Conservation (phyloP, 305 asterid genomes). For the Plantago lanceolata region DNA sequence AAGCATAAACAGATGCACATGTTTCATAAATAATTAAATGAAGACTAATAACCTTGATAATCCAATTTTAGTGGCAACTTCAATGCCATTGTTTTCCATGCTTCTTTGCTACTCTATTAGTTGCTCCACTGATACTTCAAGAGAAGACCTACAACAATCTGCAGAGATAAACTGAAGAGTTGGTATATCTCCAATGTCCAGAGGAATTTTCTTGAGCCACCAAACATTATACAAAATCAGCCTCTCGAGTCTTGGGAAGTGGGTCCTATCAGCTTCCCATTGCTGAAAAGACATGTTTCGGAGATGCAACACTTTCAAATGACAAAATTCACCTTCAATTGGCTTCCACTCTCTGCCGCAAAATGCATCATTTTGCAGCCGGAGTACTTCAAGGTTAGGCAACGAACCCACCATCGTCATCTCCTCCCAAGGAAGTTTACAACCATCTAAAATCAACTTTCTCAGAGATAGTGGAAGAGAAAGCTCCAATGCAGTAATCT, state of each 20-base stretch:
- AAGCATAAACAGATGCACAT: not conserved
- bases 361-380: slow-evolving; percentile 8
- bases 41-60: not conserved
- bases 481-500: not conserved
- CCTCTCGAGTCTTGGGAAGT: slow-evolving; percentile 7
- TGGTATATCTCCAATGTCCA: not conserved
- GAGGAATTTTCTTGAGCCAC: not conserved
- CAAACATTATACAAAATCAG: slow-evolving; percentile 5
- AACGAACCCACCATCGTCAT: not conserved
- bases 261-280: not conserved
- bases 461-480: not conserved
- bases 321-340: not conserved
- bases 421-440: slow-evolving; percentile 2
- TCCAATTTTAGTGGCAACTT: not conserved
- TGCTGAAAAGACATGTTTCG: not conserved
- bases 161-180: not conserved
- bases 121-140: not conserved
- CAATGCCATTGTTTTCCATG: not conserved
- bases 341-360: not conserved
- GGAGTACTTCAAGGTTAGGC: slow-evolving; percentile 8
- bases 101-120: not conserved
- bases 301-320: not conserved
- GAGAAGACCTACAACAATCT: not conserved
- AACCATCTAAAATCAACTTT: slow-evolving; percentile 2
- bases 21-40: not conserved